phyloP scores from a whole-genome alignment of 805 yeast genomes.

The Candida nitratophila region DNA sequence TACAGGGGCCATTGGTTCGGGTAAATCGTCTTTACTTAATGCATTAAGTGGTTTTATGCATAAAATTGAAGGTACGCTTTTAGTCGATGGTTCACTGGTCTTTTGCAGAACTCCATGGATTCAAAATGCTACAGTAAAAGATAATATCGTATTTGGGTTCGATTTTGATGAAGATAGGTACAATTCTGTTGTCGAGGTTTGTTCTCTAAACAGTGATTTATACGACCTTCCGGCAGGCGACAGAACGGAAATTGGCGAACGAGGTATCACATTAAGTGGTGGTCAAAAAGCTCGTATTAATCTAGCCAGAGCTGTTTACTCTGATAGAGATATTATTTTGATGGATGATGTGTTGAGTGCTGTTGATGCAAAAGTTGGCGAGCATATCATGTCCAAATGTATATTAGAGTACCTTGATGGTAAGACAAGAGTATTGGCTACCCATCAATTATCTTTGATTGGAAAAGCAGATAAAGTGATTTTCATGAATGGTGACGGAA shows the following conservation, averaged over 20 bases:
- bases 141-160: slow-evolving; percentile 65
- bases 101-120: slow-evolving; percentile 73
- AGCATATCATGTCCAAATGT: slow-evolving; percentile 60
- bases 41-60: slow-evolving; percentile 72
- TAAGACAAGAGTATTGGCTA: slow-evolving; percentile 62
- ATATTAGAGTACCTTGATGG: slow-evolving; percentile 42
- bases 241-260: slow-evolving; percentile 73
- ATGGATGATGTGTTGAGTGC: slow-evolving; percentile 77
- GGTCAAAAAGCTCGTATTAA: slow-evolving; percentile 82
- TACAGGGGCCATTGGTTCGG: slow-evolving; percentile 77
- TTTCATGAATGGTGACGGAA: slow-evolving; percentile 51
- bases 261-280: slow-evolving; percentile 82
- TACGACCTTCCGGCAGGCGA: slow-evolving; percentile 69
- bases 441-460: slow-evolving; percentile 65
- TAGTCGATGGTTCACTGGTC: slow-evolving; percentile 44
- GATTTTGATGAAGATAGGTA: slow-evolving; percentile 47
- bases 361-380: slow-evolving; percentile 76
- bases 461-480: slow-evolving; percentile 58
- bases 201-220: slow-evolving; percentile 63
- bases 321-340: slow-evolving; percentile 56
- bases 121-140: slow-evolving; percentile 71
- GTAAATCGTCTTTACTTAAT: slow-evolving; percentile 65
- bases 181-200: slow-evolving; percentile 48
- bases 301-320: slow-evolving; percentile 72
- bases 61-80: slow-evolving; percentile 42